Evolutionary conservation across 495 filamentous ascomycete genomes (phyloP), one percentile per base, ranked within the genome.

Genomic region (Aspergillus baeticus): DNA sequence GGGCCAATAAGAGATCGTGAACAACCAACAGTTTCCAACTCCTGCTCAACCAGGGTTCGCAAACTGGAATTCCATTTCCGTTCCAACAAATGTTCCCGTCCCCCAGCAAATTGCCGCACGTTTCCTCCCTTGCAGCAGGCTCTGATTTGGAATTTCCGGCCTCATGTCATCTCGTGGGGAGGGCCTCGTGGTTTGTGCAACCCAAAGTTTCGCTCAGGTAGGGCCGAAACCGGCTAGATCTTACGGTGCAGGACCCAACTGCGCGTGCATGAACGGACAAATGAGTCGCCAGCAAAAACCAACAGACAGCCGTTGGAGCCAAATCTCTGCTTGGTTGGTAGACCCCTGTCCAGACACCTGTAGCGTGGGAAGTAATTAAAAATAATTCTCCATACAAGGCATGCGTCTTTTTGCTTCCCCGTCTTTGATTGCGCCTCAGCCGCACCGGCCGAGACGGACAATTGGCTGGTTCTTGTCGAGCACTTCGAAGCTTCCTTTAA

Each of bases 351-450:
- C 13, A 5, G 31, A 31, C 31, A 18, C 17, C 47, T 36, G 38
- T 6, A 17, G 42, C 22, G 10, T 37, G 20, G 15, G 31, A 54
- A 42, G 17, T 14, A 47, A 55, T 55, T 52, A 55, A 55, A 60
- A 55, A 60, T 55, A 60, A 60, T 52, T 51, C 43, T 50, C 47
- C 58, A 47, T 46, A 47, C 58, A 57, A 51, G 45, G 39, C 41
- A 37, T 57, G 54, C 43, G 33, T 22, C 10, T 54, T 46, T 46
- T 54, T 18, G n/a, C 31, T 55, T 56, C 58, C 55, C 60, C 60
- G 48, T 57, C 60, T 62, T 48, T 57, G 45, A 41, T 54, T 58
- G 55, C 60, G 56, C 56, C 60, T 63, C 56, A 63, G 60, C 56
- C 60, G 60, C 60, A 63, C 60, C 41, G 48, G 49, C 47, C 54